Evolutionary conservation across 2,329 filamentous ascomycete species (phyloP).

Genomic region (Cucurbitaria berberidis): DNA sequence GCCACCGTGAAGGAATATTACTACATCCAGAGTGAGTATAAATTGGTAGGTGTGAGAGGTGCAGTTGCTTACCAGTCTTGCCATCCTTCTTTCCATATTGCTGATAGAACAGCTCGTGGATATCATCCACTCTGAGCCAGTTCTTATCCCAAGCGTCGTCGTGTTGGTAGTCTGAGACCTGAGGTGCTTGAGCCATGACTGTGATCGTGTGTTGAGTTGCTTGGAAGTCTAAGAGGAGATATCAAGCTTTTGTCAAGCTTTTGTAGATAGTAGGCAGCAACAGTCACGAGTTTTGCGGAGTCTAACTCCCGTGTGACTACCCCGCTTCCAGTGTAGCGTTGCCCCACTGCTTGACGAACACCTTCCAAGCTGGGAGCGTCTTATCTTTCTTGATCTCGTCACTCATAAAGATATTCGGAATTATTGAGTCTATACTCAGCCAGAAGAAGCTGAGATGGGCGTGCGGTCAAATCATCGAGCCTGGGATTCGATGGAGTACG

Average conservation of each 20-base stretch:
- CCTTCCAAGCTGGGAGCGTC: slow-evolving; percentile 4
- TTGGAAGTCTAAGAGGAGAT: background rate
- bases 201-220: no score
- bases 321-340: slow-evolving; percentile 14
- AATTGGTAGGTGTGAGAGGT: background rate
- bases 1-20: slow-evolving; percentile 55
- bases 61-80: slow-evolving; percentile 43
- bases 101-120: slow-evolving; percentile 48
- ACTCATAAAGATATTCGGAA: background rate
- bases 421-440: no score
- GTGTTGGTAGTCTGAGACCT: slow-evolving; percentile 38
- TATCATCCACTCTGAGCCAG: slow-evolving; percentile 40
- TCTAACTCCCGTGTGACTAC: slow-evolving; percentile 6
- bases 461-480: no score
- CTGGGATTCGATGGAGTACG: no score
- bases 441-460: no score
- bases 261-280: background rate
- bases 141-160: slow-evolving; percentile 44
- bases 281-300: background rate
- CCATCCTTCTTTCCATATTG: slow-evolving; percentile 49
- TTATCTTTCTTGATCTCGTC: background rate
- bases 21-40: slow-evolving; percentile 14
- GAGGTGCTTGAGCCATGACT: slow-evolving; percentile 18
- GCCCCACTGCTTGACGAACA: slow-evolving; percentile 9
- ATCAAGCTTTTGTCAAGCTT: background rate